phyloP scores from a whole-genome alignment of 1,284 basidiomycete species.

The Cryptococcus neoformans region DNA sequence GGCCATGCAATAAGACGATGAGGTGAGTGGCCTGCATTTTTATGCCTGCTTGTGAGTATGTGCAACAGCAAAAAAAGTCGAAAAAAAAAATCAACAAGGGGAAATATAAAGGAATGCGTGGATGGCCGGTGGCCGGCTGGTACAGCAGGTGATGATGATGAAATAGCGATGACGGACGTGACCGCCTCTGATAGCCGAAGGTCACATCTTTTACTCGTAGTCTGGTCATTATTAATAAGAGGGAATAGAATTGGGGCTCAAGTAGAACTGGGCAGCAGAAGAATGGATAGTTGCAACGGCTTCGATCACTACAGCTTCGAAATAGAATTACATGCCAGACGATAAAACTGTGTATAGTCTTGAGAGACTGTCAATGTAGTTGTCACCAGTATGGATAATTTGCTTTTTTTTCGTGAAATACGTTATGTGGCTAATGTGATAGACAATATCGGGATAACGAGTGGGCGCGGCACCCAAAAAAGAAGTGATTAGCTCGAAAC shows the following conservation, averaged over 20 bases:
- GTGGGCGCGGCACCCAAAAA: neutral
- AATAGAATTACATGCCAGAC: neutral
- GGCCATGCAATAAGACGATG: constrained; percentile 45
- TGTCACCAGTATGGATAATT: no score
- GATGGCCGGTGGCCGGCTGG: neutral
- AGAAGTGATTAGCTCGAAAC: neutral
- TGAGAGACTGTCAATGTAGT: no score
- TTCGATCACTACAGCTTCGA: neutral
- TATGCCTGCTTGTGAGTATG: neutral
- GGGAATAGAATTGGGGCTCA: no score
- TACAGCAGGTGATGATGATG: no score
- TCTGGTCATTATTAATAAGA: no score
- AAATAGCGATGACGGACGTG: no score
- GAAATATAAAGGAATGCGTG: neutral
- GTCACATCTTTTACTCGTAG: no score
- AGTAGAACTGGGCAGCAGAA: neutral
- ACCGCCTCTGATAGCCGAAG: no score
- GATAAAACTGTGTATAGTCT: neutral
- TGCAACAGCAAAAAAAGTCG: neutral
- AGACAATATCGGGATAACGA: no score
- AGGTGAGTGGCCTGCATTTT: constrained; percentile 28
- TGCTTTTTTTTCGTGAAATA: no score
- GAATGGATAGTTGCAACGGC: neutral
- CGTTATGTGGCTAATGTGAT: no score
- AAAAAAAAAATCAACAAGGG: neutral